These are phyloP conservation scores for Aspergillus mulundensis DNA, from an alignment of 495 filamentous ascomycete species.

Conservation along the genomic window DNA sequence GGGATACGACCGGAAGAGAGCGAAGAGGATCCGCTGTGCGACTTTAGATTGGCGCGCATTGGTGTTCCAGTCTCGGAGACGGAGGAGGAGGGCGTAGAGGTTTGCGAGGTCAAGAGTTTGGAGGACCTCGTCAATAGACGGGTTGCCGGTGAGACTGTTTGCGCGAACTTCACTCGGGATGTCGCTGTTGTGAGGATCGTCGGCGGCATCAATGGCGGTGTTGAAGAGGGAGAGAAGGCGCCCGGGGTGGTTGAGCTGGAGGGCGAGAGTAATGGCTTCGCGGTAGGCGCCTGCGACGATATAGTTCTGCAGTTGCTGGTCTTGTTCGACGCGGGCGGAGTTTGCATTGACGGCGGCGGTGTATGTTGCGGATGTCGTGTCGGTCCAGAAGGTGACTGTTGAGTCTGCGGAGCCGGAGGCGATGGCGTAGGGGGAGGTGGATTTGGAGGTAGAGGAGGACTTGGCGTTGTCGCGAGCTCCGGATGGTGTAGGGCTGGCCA, in stretches of 20 bases:
- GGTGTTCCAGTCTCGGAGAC: slow-evolving; percentile 93
- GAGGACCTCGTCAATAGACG: slow-evolving; percentile 81
- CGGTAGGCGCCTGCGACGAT: slow-evolving; percentile 81
- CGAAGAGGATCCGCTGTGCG: slow-evolving; percentile 79
- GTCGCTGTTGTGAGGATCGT: slow-evolving; percentile 27
- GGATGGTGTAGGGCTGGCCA: slow-evolving; percentile 62
- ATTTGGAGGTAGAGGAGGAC: slow-evolving; percentile 26
- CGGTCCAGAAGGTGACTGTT: slow-evolving; percentile 89
- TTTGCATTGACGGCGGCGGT: slow-evolving; percentile 63
- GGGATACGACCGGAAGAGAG: slow-evolving; percentile 73
- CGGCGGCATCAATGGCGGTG: slow-evolving; percentile 62
- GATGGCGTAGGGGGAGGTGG: slow-evolving; percentile 54
- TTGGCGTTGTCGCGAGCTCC: slow-evolving; percentile 37
- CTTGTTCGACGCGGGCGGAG: slow-evolving; percentile 79
- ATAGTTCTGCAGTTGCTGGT: slow-evolving; percentile 88
- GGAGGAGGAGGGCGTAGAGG: slow-evolving; percentile 69
- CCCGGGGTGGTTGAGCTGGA: slow-evolving; percentile 88
- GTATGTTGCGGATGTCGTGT: slow-evolving; percentile 80
- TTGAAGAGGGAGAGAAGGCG: slow-evolving; percentile 80
- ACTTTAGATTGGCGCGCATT: slow-evolving; percentile 83
- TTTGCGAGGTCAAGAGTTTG: slow-evolving; percentile 75
- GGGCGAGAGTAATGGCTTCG: slow-evolving; percentile 84
- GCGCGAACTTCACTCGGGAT: slow-evolving; percentile 23
- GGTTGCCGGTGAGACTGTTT: slow-evolving; percentile 60
- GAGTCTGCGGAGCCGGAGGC: slow-evolving; percentile 88